phyloP scores from a whole-genome alignment of 2,329 filamentous ascomycete genomes.

The Capronia epimyces region DNA sequence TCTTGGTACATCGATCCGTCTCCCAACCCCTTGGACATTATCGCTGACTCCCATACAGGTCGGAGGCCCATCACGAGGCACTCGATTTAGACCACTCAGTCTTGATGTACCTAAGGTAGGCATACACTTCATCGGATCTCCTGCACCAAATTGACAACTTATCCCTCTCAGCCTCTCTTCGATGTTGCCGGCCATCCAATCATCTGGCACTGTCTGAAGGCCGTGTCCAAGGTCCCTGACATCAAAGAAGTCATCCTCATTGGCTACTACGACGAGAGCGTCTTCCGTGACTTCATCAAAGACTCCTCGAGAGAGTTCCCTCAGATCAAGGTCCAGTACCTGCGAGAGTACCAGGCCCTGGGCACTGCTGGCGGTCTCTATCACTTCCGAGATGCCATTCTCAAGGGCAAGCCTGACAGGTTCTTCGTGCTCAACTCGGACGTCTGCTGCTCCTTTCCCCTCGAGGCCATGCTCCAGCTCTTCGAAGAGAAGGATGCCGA shows the following conservation, averaged over 20 bases:
- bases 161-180: constrained; percentile 70
- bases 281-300: constrained; percentile 98
- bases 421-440: constrained; percentile 98
- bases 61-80: constrained; percentile 90
- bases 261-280: constrained; percentile 95
- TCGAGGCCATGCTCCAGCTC: constrained; percentile 89
- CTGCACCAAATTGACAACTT: neutral
- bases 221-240: constrained; percentile 81
- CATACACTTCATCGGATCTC: neutral
- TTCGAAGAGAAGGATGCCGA: constrained; percentile 94
- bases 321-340: constrained; percentile 83
- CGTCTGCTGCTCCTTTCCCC: constrained; percentile 96
- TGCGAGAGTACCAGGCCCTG: constrained; percentile 93
- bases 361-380: constrained; percentile 95
- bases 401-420: constrained; percentile 89
- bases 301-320: constrained; percentile 79
- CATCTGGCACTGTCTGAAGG: constrained; percentile 93
- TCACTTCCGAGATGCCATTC: constrained; percentile 97
- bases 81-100: constrained; percentile 87
- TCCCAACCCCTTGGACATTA: constrained; percentile 22
- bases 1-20: constrained; percentile 60
- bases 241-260: constrained; percentile 97
- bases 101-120: constrained; percentile 90
- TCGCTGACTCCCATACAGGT: constrained; percentile 56
- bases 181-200: constrained; percentile 97